Conservation (phyloP, 768 basidiomycete genomes). For the Trametes meyenii region DNA sequence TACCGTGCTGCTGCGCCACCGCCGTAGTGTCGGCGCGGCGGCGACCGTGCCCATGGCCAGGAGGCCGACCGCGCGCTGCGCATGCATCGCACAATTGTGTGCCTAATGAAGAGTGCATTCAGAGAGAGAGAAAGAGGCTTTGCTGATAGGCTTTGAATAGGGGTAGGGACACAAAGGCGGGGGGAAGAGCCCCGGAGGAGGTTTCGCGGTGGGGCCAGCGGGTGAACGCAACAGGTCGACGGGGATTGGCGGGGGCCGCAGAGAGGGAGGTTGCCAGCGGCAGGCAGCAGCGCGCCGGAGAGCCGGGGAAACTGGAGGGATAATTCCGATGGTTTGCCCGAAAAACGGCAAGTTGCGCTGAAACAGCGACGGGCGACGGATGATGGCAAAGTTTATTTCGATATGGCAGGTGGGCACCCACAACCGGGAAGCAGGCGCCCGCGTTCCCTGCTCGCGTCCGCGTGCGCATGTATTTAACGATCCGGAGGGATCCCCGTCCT, state of each 20-base stretch:
- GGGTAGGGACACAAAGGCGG: neutral
- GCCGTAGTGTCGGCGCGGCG: slow-evolving; percentile 1
- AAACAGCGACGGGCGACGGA: slow-evolving; percentile 19
- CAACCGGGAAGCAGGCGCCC: neutral
- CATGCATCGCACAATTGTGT: no score
- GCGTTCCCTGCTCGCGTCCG: slow-evolving; percentile 19
- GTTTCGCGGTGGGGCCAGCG: neutral
- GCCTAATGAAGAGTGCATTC: neutral
- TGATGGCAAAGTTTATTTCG: slow-evolving; percentile 25
- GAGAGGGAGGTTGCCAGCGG: neutral
- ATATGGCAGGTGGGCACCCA: slow-evolving; percentile 13
- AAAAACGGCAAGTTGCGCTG: slow-evolving; percentile 24
- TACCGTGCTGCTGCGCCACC: neutral
- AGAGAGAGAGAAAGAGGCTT: neutral
- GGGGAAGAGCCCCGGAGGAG: neutral
- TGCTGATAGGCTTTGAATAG: neutral
- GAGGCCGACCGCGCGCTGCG: neutral
- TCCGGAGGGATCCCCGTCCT: slow-evolving; percentile 18
- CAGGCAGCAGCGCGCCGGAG: no score
- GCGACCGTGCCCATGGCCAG: neutral
- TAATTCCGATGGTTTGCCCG: slow-evolving; percentile 19
- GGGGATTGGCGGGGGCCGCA: slow-evolving; percentile 5
- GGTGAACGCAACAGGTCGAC: neutral
- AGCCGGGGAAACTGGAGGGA: slow-evolving; percentile 17
- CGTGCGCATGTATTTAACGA: slow-evolving; percentile 21